A percentile compares a stretch with the other conserved stretches of the same genome.
Conservation (phyloP, 1,284 basidiomycete genomes). For the Malassezia equina region DNA sequence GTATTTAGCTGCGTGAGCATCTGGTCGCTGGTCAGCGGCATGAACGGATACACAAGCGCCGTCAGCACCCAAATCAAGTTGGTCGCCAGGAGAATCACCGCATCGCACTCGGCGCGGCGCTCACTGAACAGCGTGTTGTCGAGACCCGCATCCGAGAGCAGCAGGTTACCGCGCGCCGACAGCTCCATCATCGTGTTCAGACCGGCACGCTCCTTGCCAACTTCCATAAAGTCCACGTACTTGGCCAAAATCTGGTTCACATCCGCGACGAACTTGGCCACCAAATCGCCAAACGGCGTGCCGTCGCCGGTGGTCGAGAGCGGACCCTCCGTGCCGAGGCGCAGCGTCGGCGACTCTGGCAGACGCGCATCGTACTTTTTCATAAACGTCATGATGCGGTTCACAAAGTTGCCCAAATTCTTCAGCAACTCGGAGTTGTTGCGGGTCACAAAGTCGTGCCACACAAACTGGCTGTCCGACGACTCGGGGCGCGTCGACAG, state of each 20-base stretch:
- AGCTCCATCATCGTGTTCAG: conserved; percentile 80
- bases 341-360: conserved; percentile 48
- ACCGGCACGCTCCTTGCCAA: conserved; percentile 76
- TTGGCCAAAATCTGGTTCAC: conserved; percentile 70
- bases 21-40: conserved; percentile 75
- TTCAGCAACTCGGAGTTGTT: conserved; percentile 91
- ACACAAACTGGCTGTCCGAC: conserved; percentile 89
- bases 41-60: conserved; percentile 81
- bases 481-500: conserved; percentile 87
- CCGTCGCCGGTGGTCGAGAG: conserved; percentile 20
- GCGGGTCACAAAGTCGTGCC: conserved; percentile 84
- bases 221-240: conserved; percentile 80
- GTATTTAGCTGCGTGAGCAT: conserved; percentile 85
- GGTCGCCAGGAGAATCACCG: conserved; percentile 73
- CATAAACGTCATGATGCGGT: conserved; percentile 84
- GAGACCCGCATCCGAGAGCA: conserved; percentile 81
- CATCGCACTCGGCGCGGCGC: conserved; percentile 72
- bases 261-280: conserved; percentile 60
- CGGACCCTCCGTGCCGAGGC: conserved; percentile 23
- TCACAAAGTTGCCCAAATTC: conserved; percentile 98
- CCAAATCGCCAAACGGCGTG: conserved; percentile 17
- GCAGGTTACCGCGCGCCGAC: conserved; percentile 83
- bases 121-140: conserved; percentile 78
- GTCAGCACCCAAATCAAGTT: conserved; percentile 89
- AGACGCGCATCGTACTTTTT: conserved; percentile 73